Evolutionary conservation across 768 basidiomycete species (phyloP).

Genomic region (Russula vinacea): DNA sequence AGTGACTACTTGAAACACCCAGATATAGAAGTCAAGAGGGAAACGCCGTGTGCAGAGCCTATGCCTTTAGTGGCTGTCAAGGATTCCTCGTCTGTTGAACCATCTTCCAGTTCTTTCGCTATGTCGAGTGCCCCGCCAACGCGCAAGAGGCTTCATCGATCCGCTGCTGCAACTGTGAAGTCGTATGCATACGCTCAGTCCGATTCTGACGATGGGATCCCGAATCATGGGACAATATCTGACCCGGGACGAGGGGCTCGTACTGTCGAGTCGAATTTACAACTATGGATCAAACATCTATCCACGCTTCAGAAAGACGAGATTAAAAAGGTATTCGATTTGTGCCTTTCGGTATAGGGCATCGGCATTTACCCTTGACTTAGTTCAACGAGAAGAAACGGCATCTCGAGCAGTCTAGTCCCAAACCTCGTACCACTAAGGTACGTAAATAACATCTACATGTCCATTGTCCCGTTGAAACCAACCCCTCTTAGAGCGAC

Average conservation of each 20-base stretch:
- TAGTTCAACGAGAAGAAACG: constrained; percentile 67
- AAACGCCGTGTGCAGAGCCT: constrained; percentile 26
- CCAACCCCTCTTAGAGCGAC: constrained; percentile 48
- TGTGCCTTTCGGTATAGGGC: constrained; percentile 11
- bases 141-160: constrained; percentile 57
- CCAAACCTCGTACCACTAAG: constrained; percentile 55
- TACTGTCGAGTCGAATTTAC: constrained; percentile 46
- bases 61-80: constrained; percentile 29
- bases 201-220: constrained; percentile 68
- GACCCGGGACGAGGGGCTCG: constrained; percentile 35
- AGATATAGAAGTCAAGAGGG: constrained; percentile 28
- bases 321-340: constrained; percentile 55
- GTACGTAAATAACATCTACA: constrained; percentile 38
- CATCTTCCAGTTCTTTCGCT: constrained; percentile 37
- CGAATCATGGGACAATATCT: constrained; percentile 35
- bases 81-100: constrained; percentile 6
- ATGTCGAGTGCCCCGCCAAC: constrained; percentile 9
- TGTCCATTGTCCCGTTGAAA: not conserved
- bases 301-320: constrained; percentile 58
- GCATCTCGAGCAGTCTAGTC: constrained; percentile 45
- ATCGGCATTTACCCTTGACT: not conserved
- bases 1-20: constrained; percentile 54
- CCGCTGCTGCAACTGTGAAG: constrained; percentile 48
- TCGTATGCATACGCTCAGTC: constrained; percentile 69
- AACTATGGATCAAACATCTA: constrained; percentile 69